Evolutionary conservation across 257 asterid genomes (phyloP).

Genomic region (Parsonsia alboflavescens): DNA sequence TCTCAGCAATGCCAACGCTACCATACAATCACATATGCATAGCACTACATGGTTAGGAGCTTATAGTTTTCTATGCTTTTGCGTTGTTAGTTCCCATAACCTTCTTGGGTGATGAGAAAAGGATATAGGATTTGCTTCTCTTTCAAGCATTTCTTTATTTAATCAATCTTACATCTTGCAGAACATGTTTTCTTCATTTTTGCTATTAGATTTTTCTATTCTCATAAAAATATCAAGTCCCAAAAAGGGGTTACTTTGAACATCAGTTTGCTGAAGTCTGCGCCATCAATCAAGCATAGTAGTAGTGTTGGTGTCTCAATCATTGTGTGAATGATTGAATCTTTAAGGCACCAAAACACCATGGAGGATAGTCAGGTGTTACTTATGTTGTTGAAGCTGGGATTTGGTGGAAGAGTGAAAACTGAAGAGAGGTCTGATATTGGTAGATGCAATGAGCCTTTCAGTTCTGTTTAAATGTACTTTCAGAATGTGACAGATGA

Average conservation of each 20-base stretch:
- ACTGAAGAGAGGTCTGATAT: slow-evolving; percentile 4
- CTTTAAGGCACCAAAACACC: neutral
- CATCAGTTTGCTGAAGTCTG: neutral
- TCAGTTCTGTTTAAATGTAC: neutral
- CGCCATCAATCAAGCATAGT: neutral
- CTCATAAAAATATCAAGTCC: neutral
- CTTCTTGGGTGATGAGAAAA: slow-evolving; percentile 56
- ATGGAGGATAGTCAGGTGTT: neutral
- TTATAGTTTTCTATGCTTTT: slow-evolving; percentile 4
- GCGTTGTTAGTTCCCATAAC: neutral
- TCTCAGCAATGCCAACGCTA: slow-evolving; percentile 11
- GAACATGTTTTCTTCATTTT: no score
- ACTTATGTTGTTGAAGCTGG: neutral
- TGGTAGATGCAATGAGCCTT: slow-evolving; percentile 1
- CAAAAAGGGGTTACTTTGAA: neutral
- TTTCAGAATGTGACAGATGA: neutral
- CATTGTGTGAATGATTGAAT: slow-evolving; percentile 7
- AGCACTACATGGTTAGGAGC: slow-evolving; percentile 5
- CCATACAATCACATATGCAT: slow-evolving; percentile 11
- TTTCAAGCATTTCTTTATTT: slow-evolving; percentile 35
- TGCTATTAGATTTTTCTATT: neutral
- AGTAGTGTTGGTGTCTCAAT: slow-evolving; percentile 12
- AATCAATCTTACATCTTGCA: no score
- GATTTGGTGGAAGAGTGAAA: slow-evolving; percentile 9
- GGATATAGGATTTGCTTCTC: slow-evolving; percentile 39